These are phyloP conservation scores for Annulohypoxylon moriforme DNA, from an alignment of 495 filamentous ascomycete species.

Conservation along the genomic window DNA sequence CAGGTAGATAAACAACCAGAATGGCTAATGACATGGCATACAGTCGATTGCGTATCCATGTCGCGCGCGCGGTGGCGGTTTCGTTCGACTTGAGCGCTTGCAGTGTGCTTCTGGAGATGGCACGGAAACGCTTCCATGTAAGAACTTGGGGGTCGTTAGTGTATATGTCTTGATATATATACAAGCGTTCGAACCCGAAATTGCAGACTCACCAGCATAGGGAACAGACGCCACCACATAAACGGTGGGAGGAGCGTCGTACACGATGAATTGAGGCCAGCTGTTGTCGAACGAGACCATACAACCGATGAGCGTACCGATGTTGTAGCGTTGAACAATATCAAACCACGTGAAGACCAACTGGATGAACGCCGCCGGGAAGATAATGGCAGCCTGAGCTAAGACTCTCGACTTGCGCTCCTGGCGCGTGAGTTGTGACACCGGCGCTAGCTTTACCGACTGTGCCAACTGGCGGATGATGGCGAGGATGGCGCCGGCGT, in stretches of 20 bases:
- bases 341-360: conserved; percentile 76
- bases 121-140: conserved; percentile 73
- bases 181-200: neutral
- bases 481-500: conserved; percentile 72
- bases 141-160: conserved; percentile 60
- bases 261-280: conserved; percentile 76
- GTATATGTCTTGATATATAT: neutral
- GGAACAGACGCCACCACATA: conserved; percentile 71
- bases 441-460: conserved; percentile 70
- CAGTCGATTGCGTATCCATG: conserved; percentile 77
- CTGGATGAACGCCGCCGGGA: conserved; percentile 72
- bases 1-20: conserved; percentile 73
- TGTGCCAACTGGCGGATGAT: conserved; percentile 83
- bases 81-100: conserved; percentile 66
- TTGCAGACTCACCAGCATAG: conserved; percentile 74
- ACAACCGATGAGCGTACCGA: conserved; percentile 82
- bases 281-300: conserved; percentile 69
- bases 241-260: conserved; percentile 73
- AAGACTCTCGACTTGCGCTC: conserved; percentile 65
- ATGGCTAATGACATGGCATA: conserved; percentile 78
- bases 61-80: conserved; percentile 54
- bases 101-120: conserved; percentile 71
- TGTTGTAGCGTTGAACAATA: conserved; percentile 75
- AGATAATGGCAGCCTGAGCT: conserved; percentile 75
- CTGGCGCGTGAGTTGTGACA: conserved; percentile 61